These are phyloP conservation scores for Hyaloperonospora arabidopsidis DNA, from an alignment of 352 stramenopile genomes.

Conservation along the genomic window DNA sequence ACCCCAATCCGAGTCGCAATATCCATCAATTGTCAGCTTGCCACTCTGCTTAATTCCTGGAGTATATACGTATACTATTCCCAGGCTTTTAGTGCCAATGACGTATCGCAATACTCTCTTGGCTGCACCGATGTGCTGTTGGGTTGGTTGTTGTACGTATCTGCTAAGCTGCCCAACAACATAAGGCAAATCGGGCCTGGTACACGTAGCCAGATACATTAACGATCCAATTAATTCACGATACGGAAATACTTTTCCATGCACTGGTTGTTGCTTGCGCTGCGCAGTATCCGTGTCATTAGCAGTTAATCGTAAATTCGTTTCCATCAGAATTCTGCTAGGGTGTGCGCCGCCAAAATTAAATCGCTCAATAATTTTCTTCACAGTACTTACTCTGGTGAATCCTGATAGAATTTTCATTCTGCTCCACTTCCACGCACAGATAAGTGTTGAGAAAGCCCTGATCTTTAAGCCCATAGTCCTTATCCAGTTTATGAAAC, in stretches of 20 bases:
- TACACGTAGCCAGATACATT: constrained; percentile 28
- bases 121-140: constrained; percentile 3
- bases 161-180: constrained; percentile 21
- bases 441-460: constrained; percentile 9
- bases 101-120: constrained; percentile 7
- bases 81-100: neutral
- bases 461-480: constrained; percentile 27
- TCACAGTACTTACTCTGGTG: neutral
- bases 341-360: constrained; percentile 7
- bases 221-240: constrained; percentile 13
- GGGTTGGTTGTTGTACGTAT: constrained; percentile 12
- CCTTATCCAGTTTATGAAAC: constrained; percentile 12
- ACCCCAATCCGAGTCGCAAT: constrained; percentile 12
- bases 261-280: constrained; percentile 1
- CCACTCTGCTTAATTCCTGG: too few relatives aligned
- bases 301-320: too few relatives aligned
- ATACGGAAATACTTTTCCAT: constrained; percentile 9
- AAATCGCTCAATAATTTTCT: constrained; percentile 7
- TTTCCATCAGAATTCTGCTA: constrained; percentile 11
- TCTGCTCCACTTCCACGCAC: constrained; percentile 12
- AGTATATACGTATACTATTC: neutral
- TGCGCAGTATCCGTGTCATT: constrained; percentile 5
- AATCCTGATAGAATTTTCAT: neutral
- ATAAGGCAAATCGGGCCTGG: constrained; percentile 19
- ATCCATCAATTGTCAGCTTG: constrained; percentile 3